Base-by-base conservation (phyloP, 441 rosid genomes). In the Eutrema salsugineum region DNA sequence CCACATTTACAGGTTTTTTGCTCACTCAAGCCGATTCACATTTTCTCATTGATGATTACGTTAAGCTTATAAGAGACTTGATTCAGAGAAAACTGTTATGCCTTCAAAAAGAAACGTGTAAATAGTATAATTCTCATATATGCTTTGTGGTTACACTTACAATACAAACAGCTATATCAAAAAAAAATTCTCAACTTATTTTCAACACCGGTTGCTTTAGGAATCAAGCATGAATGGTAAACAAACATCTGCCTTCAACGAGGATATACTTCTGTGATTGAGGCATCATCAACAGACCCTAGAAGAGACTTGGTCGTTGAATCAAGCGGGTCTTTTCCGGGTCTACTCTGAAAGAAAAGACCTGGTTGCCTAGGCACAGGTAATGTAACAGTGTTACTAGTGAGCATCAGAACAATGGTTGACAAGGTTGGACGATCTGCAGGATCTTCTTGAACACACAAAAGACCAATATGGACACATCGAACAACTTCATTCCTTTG, bases 371-470 rank as follows among this genome's bases (percentile, higher is more conserved):
- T 8, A 2, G 76, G 76, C 11, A 64, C 62, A 0, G 76, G 43
- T 49, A 76, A 70, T 2, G 72, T 63, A 47, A 64, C 9, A n/a
- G 71, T 63, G 1, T 63, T 70, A 63, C 71, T 76, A 36, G 24
- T 63, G 57, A 76, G 79, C 71, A 76, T 76, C 38, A 63, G 11
- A 28, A 63, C 64, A 8, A 77, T 71, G 58, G 40, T 46, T 24
- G 78, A 53, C 77, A 71, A 53, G 0, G 76, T 63, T 0, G 83
- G 85, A 48, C 84, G 77, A 4, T 51, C 79, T 1, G 14, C 63
- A n/a, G 66, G 63, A 33, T 78, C 77, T 74, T 85, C 81, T 67
- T 85, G 81, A 54, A 79, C 81, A 32, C 86, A 85, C 32, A 85
- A 33, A 49, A 85, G 75, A 16, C 83, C 83, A 1, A 81, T 48